Evolutionary conservation across 768 basidiomycete species (phyloP).

Genomic region (Leccinellum rugosiceps): DNA sequence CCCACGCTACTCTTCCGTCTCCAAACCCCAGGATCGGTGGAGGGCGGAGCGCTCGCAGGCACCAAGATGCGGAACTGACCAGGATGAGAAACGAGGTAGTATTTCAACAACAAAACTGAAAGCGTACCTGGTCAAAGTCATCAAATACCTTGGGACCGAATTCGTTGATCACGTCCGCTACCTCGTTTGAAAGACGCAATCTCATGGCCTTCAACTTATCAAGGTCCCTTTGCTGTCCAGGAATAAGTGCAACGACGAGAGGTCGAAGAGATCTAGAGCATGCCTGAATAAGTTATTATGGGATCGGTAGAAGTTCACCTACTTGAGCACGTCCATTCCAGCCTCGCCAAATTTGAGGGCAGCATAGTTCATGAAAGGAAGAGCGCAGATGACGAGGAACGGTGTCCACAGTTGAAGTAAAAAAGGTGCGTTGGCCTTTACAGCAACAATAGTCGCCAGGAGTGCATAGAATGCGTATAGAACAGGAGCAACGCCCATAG

Average conservation of each 20-base stretch:
- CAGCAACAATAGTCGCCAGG: slow-evolving; percentile 69
- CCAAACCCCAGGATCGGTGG: slow-evolving; percentile 72
- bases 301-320: slow-evolving; percentile 27
- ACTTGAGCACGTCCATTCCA: slow-evolving; percentile 97
- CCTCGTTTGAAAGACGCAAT: slow-evolving; percentile 74
- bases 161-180: slow-evolving; percentile 79
- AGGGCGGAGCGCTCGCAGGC: slow-evolving; percentile 81
- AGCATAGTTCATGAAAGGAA: slow-evolving; percentile 89
- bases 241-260: slow-evolving; percentile 80
- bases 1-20: slow-evolving; percentile 76
- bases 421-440: slow-evolving; percentile 60
- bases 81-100: slow-evolving; percentile 1
- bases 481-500: slow-evolving; percentile 84
- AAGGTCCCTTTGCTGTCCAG: slow-evolving; percentile 82
- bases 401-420: slow-evolving; percentile 74
- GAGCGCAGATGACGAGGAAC: slow-evolving; percentile 61
- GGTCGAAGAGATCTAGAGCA: slow-evolving; percentile 80
- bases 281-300: slow-evolving; percentile 6
- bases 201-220: slow-evolving; percentile 74
- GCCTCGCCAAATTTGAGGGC: slow-evolving; percentile 98
- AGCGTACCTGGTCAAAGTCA: slow-evolving; percentile 75
- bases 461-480: slow-evolving; percentile 82
- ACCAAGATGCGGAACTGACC: slow-evolving; percentile 72
- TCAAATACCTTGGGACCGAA: slow-evolving; percentile 86
- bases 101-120: slow-evolving; percentile 1